phyloP scores from a whole-genome alignment of 2,329 filamentous ascomycete genomes.

The Zasmidium citrigriseum region DNA sequence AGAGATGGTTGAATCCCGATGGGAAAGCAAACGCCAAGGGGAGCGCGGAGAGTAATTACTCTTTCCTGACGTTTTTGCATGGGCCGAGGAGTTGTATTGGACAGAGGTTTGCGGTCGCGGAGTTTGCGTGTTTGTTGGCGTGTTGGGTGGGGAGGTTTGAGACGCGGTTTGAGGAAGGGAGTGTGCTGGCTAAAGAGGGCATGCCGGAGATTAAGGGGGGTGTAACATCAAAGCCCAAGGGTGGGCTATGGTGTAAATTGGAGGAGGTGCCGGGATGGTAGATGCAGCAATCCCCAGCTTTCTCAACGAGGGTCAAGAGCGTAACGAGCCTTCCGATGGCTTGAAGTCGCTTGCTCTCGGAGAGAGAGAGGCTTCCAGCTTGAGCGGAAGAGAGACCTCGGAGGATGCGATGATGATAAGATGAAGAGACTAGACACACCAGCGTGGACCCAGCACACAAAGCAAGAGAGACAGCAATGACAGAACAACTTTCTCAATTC shows the following conservation, averaged over 20 bases:
- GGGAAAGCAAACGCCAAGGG: slow-evolving; percentile 63
- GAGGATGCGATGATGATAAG: no score
- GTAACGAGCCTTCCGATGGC: not conserved
- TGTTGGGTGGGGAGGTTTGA: slow-evolving; percentile 75
- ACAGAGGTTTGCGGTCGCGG: slow-evolving; percentile 29
- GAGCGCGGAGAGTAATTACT: slow-evolving; percentile 59
- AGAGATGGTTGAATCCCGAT: slow-evolving; percentile 66
- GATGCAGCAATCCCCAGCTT: not conserved
- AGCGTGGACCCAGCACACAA: not conserved
- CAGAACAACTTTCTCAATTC: not conserved
- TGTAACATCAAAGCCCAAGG: slow-evolving; percentile 71
- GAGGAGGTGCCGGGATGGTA: slow-evolving; percentile 69
- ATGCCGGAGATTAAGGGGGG: slow-evolving; percentile 68
- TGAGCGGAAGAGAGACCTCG: no score
- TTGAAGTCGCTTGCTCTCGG: not conserved
- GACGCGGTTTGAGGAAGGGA: slow-evolving; percentile 63
- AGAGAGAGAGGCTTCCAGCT: no score
- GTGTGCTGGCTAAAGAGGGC: slow-evolving; percentile 35
- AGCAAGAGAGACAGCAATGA: not conserved
- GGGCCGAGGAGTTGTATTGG: slow-evolving; percentile 36
- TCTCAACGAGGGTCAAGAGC: not conserved
- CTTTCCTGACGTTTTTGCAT: slow-evolving; percentile 47
- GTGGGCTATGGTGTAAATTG: slow-evolving; percentile 69
- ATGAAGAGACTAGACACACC: not conserved
- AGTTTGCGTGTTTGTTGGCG: slow-evolving; percentile 77